Percentiles rank a stretch among this genome's conserved stretches.
Evolutionary conservation across 1,139 yeast species (phyloP).

Genomic region (Suhomyces coccinellae): DNA sequence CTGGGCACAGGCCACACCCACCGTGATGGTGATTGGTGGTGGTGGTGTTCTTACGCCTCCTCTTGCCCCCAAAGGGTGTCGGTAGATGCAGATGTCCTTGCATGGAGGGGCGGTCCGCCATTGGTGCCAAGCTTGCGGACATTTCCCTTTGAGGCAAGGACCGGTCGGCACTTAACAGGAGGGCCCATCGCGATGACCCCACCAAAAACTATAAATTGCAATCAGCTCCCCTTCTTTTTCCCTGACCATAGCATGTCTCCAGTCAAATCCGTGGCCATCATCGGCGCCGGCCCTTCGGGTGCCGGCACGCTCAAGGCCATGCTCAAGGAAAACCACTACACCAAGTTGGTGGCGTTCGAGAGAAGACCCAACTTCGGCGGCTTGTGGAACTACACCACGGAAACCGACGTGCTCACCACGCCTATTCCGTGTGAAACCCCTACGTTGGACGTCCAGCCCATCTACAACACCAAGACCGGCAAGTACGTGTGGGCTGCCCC

Average conservation of each 20-base stretch:
- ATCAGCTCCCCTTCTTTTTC: background rate
- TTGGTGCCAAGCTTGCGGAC: too few species aligned
- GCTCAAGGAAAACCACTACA: slow-evolving; percentile 25
- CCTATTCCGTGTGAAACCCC: slow-evolving; percentile 25
- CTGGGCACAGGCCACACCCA: too few species aligned
- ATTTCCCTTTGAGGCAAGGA: too few species aligned
- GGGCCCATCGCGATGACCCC: slow-evolving; percentile 1
- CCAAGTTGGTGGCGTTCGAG: slow-evolving; percentile 49
- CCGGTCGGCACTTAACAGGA: too few species aligned
- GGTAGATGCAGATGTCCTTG: too few species aligned
- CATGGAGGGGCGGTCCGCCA: too few species aligned
- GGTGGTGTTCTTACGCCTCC: too few species aligned
- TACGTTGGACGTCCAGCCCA: slow-evolving; percentile 18
- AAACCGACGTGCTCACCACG: slow-evolving; percentile 17
- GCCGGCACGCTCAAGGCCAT: slow-evolving; percentile 58
- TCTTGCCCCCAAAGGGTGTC: too few species aligned
- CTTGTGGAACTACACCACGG: slow-evolving; percentile 48
- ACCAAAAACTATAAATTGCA: slow-evolving; percentile 1
- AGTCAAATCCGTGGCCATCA: slow-evolving; percentile 43
- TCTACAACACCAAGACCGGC: slow-evolving; percentile 17
- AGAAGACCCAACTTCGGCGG: slow-evolving; percentile 52
- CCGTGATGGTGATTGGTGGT: too few species aligned
- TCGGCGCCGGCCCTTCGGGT: slow-evolving; percentile 75
- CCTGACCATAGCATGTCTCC: slow-evolving; percentile 1
- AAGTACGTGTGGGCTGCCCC: slow-evolving; percentile 41